Evolutionary conservation across 2,329 filamentous ascomycete genomes (phyloP).

Genomic region (Aaosphaeria pasadenensis): DNA sequence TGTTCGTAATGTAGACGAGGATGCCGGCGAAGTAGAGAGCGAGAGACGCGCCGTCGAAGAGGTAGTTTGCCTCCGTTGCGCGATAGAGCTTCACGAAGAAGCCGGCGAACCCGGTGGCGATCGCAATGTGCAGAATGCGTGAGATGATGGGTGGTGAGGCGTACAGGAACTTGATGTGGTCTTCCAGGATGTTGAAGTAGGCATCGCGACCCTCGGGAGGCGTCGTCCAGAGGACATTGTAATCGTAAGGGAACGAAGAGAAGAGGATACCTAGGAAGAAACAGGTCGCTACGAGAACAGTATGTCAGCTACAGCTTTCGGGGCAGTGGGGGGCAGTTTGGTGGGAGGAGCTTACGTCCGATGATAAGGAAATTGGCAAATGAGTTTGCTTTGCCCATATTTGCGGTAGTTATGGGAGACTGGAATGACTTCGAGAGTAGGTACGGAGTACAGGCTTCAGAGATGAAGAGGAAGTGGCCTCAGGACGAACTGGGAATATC

Average conservation of each 20-base stretch:
- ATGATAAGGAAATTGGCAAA: constrained; percentile 98
- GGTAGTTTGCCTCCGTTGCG: constrained; percentile 88
- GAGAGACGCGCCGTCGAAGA: constrained; percentile 78
- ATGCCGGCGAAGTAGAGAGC: constrained; percentile 80
- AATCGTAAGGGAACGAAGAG: constrained; percentile 94
- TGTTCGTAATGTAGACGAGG: constrained; percentile 92
- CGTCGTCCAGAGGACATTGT: constrained; percentile 78
- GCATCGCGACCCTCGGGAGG: constrained; percentile 57
- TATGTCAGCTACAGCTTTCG: neutral
- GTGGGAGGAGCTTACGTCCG: constrained; percentile 65
- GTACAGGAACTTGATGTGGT: constrained; percentile 87
- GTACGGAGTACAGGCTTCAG: too few relatives aligned
- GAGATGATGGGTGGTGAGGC: constrained; percentile 86
- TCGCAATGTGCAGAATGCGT: constrained; percentile 90
- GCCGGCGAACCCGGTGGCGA: constrained; percentile 80
- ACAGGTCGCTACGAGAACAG: constrained; percentile 57
- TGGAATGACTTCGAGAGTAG: too few relatives aligned
- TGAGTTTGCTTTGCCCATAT: constrained; percentile 47
- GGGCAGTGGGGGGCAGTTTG: neutral
- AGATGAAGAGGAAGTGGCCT: too few relatives aligned
- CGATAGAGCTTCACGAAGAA: constrained; percentile 95
- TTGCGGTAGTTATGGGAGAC: constrained; percentile 1
- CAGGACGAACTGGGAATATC: too few relatives aligned
- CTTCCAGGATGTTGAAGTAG: constrained; percentile 83
- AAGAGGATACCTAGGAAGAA: constrained; percentile 99